Percentiles rank a stretch among this genome's conserved stretches.
Evolutionary conservation across 2,329 filamentous ascomycete genomes (phyloP).

Genomic region (Neonectria hederae): DNA sequence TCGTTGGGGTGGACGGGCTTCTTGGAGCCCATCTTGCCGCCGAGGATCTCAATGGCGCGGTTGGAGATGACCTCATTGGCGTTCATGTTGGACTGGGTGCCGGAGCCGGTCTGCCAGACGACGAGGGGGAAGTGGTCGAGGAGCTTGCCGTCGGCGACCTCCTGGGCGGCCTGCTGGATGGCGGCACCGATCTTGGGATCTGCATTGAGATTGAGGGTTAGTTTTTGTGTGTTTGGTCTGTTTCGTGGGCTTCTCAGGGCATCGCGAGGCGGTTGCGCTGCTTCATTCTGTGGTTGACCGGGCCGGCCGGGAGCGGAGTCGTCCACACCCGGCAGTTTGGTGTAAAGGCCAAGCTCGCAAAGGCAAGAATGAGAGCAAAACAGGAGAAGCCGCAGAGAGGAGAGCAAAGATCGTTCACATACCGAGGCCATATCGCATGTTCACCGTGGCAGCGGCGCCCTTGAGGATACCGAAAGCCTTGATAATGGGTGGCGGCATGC

Average conservation of each 20-base stretch:
- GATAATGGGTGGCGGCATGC: constrained; percentile 93
- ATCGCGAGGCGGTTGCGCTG: not conserved
- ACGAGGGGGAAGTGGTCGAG: constrained; percentile 98
- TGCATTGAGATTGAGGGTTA: constrained; percentile 46
- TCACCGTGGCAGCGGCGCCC: constrained; percentile 93
- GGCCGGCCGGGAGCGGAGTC: not conserved
- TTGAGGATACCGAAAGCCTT: constrained; percentile 97
- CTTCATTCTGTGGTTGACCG: not conserved
- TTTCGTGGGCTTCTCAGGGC: not conserved
- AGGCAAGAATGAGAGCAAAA: not conserved
- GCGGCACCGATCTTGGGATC: constrained; percentile 91
- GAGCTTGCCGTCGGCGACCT: constrained; percentile 93
- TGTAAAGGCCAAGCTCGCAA: not conserved
- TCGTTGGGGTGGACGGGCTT: constrained; percentile 99
- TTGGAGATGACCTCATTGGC: constrained; percentile 99
- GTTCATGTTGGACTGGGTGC: constrained; percentile 99
- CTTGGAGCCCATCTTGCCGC: constrained; percentile 93
- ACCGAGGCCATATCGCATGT: constrained; percentile 93
- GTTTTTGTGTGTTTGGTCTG: not conserved
- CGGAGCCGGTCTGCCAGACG: constrained; percentile 98
- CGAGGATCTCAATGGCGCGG: constrained; percentile 96
- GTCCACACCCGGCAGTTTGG: not conserved
- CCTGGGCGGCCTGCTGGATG: constrained; percentile 92
- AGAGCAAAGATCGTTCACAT: constrained; percentile 41
- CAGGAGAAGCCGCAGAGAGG: not conserved